Percentiles rank a stretch among this genome's conserved stretches.
Conservation (phyloP, 2,329 filamentous ascomycete genomes). For the Paraconiothyrium brasiliense region DNA sequence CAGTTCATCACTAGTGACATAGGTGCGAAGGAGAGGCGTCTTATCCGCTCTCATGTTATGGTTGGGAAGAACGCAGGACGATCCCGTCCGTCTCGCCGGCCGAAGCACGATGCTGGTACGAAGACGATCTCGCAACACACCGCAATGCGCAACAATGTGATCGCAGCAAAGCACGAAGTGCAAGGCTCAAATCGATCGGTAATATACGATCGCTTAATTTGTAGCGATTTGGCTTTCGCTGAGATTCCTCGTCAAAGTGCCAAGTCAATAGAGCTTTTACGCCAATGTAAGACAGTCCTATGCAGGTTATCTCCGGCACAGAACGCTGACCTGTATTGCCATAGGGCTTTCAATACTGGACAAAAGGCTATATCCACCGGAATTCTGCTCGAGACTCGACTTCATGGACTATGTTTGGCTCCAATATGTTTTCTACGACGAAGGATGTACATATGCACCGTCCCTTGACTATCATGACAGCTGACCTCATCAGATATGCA, state of each 20-base stretch:
- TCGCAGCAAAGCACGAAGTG: background rate
- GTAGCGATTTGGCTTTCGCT: constrained; percentile 18
- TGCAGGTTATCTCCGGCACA: background rate
- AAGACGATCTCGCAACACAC: background rate
- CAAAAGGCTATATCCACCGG: constrained; percentile 19
- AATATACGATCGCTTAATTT: constrained; percentile 14
- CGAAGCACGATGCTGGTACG: background rate
- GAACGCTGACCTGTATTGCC: background rate
- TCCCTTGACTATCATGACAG: background rate
- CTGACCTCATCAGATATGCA: constrained; percentile 16
- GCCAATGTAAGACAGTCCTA: constrained; percentile 14
- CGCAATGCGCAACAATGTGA: background rate
- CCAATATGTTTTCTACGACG: constrained; percentile 20
- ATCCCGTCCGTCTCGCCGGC: constrained; percentile 13
- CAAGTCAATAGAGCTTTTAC: constrained; percentile 12
- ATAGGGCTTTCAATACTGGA: constrained; percentile 14
- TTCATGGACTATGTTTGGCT: constrained; percentile 21
- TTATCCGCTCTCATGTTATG: constrained; percentile 25
- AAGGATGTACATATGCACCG: constrained; percentile 16
- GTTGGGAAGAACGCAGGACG: constrained; percentile 19
- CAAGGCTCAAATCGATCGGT: background rate
- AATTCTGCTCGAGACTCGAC: constrained; percentile 21
- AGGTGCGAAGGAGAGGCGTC: constrained; percentile 17
- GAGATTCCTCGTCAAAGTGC: constrained; percentile 12
- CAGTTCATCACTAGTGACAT: constrained; percentile 21